Conservation (phyloP, 169 alveolate species). For the Cryptosporidium ryanae region DNA sequence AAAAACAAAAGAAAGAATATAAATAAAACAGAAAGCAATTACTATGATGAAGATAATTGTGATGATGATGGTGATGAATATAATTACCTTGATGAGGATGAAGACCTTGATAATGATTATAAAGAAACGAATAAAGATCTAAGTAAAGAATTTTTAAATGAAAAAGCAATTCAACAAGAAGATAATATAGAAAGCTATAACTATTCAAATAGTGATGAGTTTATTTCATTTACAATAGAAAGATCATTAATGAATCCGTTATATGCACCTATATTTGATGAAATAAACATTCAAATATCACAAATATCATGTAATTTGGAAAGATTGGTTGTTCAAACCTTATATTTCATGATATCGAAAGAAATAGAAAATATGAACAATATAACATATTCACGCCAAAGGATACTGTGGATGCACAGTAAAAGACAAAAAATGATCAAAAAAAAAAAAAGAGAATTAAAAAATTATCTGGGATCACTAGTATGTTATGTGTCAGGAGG, state of each 20-base stretch:
- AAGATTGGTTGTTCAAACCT: slow-evolving; percentile 87
- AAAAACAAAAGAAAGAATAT: not conserved
- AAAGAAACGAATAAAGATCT: too few species aligned
- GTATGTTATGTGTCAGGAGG: slow-evolving; percentile 73
- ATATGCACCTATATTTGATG: slow-evolving; percentile 85
- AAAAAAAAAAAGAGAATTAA: slow-evolving; percentile 5
- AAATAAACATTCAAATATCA: slow-evolving; percentile 81
- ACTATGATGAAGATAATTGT: not conserved
- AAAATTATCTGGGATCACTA: slow-evolving; percentile 38
- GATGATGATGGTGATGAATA: not conserved
- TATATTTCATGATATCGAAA: slow-evolving; percentile 84
- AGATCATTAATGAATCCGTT: slow-evolving; percentile 76
- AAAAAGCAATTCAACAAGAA: not conserved
- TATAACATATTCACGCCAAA: slow-evolving; percentile 58
- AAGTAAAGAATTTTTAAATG: too few species aligned
- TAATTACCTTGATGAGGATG: not conserved
- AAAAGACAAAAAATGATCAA: slow-evolving; percentile 53
- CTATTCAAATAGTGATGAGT: not conserved
- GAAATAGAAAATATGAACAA: slow-evolving; percentile 79
- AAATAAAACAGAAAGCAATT: not conserved
- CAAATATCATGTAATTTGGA: slow-evolving; percentile 89
- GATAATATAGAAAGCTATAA: not conserved
- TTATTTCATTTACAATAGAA: slow-evolving; percentile 71
- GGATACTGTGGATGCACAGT: slow-evolving; percentile 42
- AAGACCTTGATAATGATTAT: too few species aligned